Evolutionary conservation across 202 grass and related monocot genomes (phyloP).

Genomic region (Zizania palustris): DNA sequence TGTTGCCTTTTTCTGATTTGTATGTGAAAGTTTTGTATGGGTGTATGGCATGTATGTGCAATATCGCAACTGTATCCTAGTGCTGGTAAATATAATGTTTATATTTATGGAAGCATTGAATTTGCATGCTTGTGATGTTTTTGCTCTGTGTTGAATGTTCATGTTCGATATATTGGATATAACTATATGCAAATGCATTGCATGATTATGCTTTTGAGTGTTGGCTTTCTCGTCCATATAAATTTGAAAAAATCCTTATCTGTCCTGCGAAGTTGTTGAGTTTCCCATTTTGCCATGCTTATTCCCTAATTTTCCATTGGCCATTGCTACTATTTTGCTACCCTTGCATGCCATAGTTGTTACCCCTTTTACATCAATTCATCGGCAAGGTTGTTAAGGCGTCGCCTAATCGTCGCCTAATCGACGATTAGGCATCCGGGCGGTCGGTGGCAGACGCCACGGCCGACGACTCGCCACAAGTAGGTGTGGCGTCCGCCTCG

Average conservation of each 20-base stretch:
- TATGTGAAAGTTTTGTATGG: constrained; percentile 15
- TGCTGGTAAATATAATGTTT: constrained; percentile 9
- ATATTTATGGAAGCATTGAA: constrained; percentile 1
- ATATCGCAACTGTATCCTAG: not conserved
- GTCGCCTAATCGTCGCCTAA: too few relatives aligned
- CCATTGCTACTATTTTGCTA: too few relatives aligned
- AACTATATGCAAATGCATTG: constrained; percentile 17
- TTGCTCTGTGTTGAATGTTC: not conserved
- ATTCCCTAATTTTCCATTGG: too few relatives aligned
- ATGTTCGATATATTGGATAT: constrained; percentile 25
- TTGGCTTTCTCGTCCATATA: not conserved
- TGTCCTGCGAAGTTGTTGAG: too few relatives aligned
- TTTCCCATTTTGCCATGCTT: too few relatives aligned
- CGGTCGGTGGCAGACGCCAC: too few relatives aligned
- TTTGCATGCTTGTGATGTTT: constrained; percentile 7
- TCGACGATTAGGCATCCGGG: too few relatives aligned
- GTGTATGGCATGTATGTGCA: not conserved
- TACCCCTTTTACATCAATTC: too few relatives aligned
- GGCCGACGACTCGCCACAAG: too few relatives aligned
- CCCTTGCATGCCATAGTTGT: too few relatives aligned
- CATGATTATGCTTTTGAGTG: not conserved
- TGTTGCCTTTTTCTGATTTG: constrained; percentile 4
- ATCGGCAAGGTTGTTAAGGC: too few relatives aligned
- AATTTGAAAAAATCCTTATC: not conserved
- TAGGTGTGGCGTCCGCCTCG: too few relatives aligned